A percentile compares a stretch with the other conserved stretches of the same genome.
Evolutionary conservation across 202 grass and related monocot genomes (phyloP).

Genomic region (Tripidium arundinaceum): DNA sequence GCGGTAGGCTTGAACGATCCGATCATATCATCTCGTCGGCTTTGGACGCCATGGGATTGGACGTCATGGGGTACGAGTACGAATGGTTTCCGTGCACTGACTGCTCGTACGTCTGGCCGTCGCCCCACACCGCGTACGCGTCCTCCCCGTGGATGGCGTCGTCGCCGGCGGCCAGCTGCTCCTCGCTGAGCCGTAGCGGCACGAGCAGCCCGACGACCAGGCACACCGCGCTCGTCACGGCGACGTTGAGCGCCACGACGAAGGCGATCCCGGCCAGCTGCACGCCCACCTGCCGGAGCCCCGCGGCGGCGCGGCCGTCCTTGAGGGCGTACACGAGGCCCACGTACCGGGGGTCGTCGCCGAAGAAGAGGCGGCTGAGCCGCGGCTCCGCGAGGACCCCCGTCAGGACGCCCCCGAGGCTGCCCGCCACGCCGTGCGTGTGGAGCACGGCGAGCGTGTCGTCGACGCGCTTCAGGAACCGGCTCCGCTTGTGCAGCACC

Average conservation of each 20-base stretch:
- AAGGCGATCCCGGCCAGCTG: conserved; percentile 59
- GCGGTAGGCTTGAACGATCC: not conserved
- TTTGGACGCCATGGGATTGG: conserved; percentile 40
- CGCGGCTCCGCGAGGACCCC: conserved; percentile 58
- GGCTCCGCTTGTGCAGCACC: conserved; percentile 58
- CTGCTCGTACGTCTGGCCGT: conserved; percentile 77
- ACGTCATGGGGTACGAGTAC: conserved; percentile 29
- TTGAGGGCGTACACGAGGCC: conserved; percentile 56
- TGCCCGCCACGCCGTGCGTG: conserved; percentile 77
- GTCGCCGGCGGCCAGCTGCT: conserved; percentile 55
- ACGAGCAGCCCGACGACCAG: conserved; percentile 33
- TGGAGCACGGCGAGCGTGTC: conserved; percentile 79
- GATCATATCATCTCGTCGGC: conserved; percentile 41
- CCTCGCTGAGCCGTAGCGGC: conserved; percentile 59
- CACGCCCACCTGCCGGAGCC: conserved; percentile 60
- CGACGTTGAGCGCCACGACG: conserved; percentile 44
- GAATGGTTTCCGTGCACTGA: conserved; percentile 49
- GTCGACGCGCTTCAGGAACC: conserved; percentile 45
- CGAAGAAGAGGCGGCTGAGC: conserved; percentile 55
- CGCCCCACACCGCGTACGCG: conserved; percentile 81
- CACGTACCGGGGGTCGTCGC: conserved; percentile 60
- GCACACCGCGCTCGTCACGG: conserved; percentile 51
- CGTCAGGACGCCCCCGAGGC: conserved; percentile 56
- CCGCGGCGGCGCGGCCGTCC: conserved; percentile 33
- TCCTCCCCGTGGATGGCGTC: conserved; percentile 74